Evolutionary conservation across 2,329 filamentous ascomycete species (phyloP).

Genomic region (Magnaporthiopsis rhizophila): DNA sequence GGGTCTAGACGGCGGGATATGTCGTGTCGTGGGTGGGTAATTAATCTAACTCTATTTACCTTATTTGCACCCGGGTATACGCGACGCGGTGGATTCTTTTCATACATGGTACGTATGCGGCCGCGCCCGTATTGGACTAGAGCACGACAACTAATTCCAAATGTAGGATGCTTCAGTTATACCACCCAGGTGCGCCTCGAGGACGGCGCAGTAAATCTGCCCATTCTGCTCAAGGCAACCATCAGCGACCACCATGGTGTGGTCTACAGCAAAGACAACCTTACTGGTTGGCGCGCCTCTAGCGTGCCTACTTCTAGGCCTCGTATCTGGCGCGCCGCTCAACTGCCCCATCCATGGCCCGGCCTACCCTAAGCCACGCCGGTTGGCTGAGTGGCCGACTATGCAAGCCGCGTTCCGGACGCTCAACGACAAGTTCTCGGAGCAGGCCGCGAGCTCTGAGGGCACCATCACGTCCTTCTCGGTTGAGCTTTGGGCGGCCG

Average conservation of each 20-base stretch:
- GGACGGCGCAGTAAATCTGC: background rate
- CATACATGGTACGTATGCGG: background rate
- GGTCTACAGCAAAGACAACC: background rate
- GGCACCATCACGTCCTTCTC: slow-evolving; percentile 7
- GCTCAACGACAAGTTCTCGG: background rate
- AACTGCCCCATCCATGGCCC: slow-evolving; percentile 9
- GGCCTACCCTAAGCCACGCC: slow-evolving; percentile 6
- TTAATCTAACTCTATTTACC: background rate
- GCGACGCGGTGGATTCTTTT: background rate
- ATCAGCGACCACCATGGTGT: background rate
- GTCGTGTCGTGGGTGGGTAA: background rate
- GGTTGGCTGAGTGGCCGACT: slow-evolving; percentile 2
- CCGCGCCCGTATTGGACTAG: too few relatives aligned
- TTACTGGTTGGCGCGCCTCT: background rate
- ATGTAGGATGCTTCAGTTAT: background rate
- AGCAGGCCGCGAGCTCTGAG: background rate
- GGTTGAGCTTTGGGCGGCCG: slow-evolving; percentile 6
- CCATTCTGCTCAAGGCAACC: background rate
- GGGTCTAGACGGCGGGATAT: too few relatives aligned
- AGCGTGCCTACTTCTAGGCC: background rate
- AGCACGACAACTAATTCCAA: background rate
- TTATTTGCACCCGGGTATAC: background rate
- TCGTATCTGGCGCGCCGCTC: slow-evolving; percentile 2
- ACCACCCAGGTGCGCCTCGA: background rate
- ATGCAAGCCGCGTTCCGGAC: slow-evolving; percentile 8